These are phyloP conservation scores for Pyrenochaeta sp. DNA, from an alignment of 2,329 filamentous ascomycete species.

Conservation along the genomic window DNA sequence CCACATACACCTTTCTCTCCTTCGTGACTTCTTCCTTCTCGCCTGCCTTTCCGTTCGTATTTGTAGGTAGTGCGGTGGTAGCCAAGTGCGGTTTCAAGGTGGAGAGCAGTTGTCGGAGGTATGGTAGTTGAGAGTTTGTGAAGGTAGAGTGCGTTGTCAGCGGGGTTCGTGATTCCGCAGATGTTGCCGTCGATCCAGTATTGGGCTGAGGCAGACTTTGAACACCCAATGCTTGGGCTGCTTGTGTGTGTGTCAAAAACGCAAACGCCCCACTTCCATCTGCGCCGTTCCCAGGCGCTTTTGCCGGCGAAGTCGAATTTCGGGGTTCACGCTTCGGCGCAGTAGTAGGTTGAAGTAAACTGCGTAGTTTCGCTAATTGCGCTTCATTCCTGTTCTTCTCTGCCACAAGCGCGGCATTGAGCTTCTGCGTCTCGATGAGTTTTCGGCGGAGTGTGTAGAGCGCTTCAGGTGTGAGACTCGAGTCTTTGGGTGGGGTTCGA, in stretches of 20 bases:
- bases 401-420: slow-evolving; percentile 73
- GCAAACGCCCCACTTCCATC: slow-evolving; percentile 53
- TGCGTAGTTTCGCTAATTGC: slow-evolving; percentile 71
- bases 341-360: slow-evolving; percentile 55
- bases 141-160: slow-evolving; percentile 79
- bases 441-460: slow-evolving; percentile 77
- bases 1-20: slow-evolving; percentile 83
- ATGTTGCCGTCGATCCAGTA: slow-evolving; percentile 30
- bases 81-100: slow-evolving; percentile 71
- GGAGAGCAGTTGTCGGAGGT: slow-evolving; percentile 75
- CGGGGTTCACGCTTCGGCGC: slow-evolving; percentile 27
- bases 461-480: slow-evolving; percentile 69
- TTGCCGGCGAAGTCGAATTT: slow-evolving; percentile 27
- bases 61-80: slow-evolving; percentile 42
- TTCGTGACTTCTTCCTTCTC: slow-evolving; percentile 62
- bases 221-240: slow-evolving; percentile 58
- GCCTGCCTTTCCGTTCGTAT: slow-evolving; percentile 25
- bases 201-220: slow-evolving; percentile 39
- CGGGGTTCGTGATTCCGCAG: slow-evolving; percentile 52
- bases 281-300: background rate
- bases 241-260: slow-evolving; percentile 63
- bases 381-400: slow-evolving; percentile 77
- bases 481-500: slow-evolving; percentile 28
- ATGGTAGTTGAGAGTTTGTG: slow-evolving; percentile 81
- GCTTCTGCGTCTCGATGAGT: slow-evolving; percentile 78